phyloP scores from a whole-genome alignment of 352 stramenopile genomes.

The Albugo laibachii region DNA sequence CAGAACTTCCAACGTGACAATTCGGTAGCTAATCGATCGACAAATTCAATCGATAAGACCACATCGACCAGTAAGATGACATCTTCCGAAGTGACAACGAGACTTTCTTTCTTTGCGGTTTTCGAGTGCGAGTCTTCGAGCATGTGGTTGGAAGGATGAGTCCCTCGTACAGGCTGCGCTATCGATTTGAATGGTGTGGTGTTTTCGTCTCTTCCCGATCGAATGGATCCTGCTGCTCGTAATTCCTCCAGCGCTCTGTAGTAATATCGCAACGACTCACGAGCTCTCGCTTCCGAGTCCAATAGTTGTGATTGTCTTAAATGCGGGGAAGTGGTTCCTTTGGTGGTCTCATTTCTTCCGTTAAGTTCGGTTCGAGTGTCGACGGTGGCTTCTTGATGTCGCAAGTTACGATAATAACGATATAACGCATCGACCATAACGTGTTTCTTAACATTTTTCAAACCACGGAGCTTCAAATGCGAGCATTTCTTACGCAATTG shows the following conservation, averaged over 20 bases:
- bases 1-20: slow-evolving; percentile 65
- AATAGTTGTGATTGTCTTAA: no score
- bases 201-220: background rate
- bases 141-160: background rate
- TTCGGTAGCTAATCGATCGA: slow-evolving; percentile 34
- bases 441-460: slow-evolving; percentile 77
- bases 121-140: background rate
- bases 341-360: background rate
- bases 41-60: slow-evolving; percentile 46
- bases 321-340: no score
- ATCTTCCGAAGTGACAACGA: slow-evolving; percentile 45
- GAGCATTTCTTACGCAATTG: slow-evolving; percentile 67
- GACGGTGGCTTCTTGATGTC: slow-evolving; percentile 18
- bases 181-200: background rate
- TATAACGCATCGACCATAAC: slow-evolving; percentile 71
- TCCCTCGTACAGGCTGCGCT: background rate
- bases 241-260: background rate
- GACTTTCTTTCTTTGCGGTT: slow-evolving; percentile 11
- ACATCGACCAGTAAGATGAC: slow-evolving; percentile 59
- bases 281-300: background rate
- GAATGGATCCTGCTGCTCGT: background rate
- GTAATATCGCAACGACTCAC: background rate
- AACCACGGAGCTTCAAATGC: slow-evolving; percentile 48
- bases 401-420: slow-evolving; percentile 50
- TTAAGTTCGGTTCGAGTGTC: background rate